Percentiles rank a stretch among this genome's conserved stretches.
These are phyloP conservation scores for Penicillium sp. DNA, from an alignment of 2,329 filamentous ascomycete species.

Conservation along the genomic window DNA sequence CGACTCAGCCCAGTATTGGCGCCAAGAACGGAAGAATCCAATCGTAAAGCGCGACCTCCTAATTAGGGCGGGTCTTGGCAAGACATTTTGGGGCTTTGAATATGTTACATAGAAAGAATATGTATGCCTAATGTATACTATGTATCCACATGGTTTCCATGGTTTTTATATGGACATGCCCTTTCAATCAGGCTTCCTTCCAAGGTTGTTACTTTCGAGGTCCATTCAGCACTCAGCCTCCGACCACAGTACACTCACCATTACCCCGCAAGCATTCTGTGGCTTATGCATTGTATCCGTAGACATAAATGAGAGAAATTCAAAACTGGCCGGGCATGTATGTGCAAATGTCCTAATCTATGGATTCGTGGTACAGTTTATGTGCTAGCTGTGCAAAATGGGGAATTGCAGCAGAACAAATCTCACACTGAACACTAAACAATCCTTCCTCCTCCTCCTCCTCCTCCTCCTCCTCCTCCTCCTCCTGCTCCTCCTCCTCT, in stretches of 20 bases:
- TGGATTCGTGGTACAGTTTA: slow-evolving; percentile 45
- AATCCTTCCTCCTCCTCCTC: slow-evolving; percentile 30
- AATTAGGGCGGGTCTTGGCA: neutral
- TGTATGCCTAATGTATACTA: neutral
- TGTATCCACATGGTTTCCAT: neutral
- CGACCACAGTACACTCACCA: no score
- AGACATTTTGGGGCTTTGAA: neutral
- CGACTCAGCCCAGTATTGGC: neutral
- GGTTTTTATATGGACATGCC: neutral
- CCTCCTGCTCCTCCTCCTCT: slow-evolving; percentile 18
- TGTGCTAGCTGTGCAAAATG: slow-evolving; percentile 53
- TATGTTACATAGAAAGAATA: neutral
- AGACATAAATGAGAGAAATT: no score
- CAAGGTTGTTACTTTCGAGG: no score
- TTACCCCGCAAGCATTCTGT: no score
- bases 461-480: slow-evolving; percentile 16
- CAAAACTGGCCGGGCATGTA: neutral
- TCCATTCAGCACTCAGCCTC: no score
- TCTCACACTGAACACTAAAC: slow-evolving; percentile 36
- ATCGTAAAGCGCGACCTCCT: neutral
- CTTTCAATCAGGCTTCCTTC: no score
- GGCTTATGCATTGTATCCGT: no score
- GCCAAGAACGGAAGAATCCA: slow-evolving; percentile 19
- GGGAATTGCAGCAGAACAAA: slow-evolving; percentile 50
- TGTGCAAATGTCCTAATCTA: neutral